Evolutionary conservation across 352 stramenopile genomes (phyloP), one percentile per base, ranked within the genome.

Genomic region (Phytophthora citricola): DNA sequence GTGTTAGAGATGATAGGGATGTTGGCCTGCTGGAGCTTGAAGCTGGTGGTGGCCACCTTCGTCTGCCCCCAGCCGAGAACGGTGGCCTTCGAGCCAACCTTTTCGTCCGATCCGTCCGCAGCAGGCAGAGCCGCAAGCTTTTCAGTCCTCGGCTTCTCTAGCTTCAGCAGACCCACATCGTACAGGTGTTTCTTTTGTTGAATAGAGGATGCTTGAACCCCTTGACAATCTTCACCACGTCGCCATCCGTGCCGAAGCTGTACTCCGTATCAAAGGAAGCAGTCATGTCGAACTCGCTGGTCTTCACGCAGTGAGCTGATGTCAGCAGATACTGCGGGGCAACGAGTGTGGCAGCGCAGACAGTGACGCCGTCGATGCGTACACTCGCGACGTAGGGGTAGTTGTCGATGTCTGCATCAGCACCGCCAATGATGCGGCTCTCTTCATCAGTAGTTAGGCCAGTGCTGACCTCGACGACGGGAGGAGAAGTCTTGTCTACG

Each of bases 291-390:
- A 69, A 56, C 24, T 70, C 34, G 47, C 74, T 32, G n/a, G 69
- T 77, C 68, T 69, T 76, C 58, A 91, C 63, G 61, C 85, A 94
- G 61, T 92, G 83, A 1, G 79, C 85, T 1, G 83, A 81, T 26
- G 83, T 94, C 31, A 92, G 43, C 5, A 94, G 76, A 64, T 90
- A 91, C 59, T 81, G 70, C 20, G 79, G 59, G 1, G 83, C 67
- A 26, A 94, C 76, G 3, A 94, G 75, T 58, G 79, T 75, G 32
- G 76, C 85, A 22, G 77, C 80, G 45, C 85, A 94, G 46, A 83
- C 89, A 11, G 78, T 85, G 45, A 63, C 56, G 38, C 67, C 58
- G 45, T 74, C 70, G 57, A 78, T 85, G 15, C 83, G 83, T 11
- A 90, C 60, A 60, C 75, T 85, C 32, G 79, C 79, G 17, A 87